phyloP scores from a whole-genome alignment of 257 asterid species.

The Hygrophila difformis region DNA sequence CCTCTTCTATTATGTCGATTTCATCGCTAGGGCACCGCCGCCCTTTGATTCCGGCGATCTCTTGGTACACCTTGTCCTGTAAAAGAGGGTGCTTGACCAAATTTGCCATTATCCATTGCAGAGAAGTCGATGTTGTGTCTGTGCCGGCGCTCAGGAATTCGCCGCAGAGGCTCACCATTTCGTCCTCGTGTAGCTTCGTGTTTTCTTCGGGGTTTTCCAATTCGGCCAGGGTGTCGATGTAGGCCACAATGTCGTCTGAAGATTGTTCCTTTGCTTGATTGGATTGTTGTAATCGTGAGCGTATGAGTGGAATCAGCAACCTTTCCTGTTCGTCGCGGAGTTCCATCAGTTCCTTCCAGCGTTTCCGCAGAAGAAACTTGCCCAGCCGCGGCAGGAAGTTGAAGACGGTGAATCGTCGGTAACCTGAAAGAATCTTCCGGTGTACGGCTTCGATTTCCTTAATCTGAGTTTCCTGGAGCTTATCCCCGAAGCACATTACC shows the following conservation, averaged over 20 bases:
- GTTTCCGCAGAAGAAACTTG: conserved; percentile 27
- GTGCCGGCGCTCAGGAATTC: conserved; percentile 58
- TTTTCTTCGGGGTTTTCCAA: conserved; percentile 43
- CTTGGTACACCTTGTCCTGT: conserved; percentile 39
- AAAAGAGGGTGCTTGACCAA: conserved; percentile 43
- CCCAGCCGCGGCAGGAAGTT: conserved; percentile 42
- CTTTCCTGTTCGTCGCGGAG: conserved; percentile 34
- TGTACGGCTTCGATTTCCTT: conserved; percentile 34
- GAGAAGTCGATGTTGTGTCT: conserved; percentile 54
- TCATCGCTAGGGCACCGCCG: not conserved
- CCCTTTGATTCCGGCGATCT: conserved; percentile 30
- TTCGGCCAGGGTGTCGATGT: conserved; percentile 45
- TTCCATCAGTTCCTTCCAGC: conserved; percentile 35
- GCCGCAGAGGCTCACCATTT: conserved; percentile 41
- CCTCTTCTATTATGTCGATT: conserved; percentile 31
- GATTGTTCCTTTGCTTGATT: not conserved
- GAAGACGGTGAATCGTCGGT: conserved; percentile 27
- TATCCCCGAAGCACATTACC: conserved; percentile 61
- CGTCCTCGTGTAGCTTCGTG: conserved; percentile 36
- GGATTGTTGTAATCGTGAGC: conserved; percentile 22
- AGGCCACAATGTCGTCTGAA: conserved; percentile 20
- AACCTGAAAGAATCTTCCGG: conserved; percentile 20
- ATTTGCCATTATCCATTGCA: conserved; percentile 71
- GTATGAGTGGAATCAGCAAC: conserved; percentile 37
- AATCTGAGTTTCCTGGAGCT: conserved; percentile 35